Evolutionary conservation across 805 yeast species (phyloP).

Genomic region (Vanderwaltozyma yarrowii): DNA sequence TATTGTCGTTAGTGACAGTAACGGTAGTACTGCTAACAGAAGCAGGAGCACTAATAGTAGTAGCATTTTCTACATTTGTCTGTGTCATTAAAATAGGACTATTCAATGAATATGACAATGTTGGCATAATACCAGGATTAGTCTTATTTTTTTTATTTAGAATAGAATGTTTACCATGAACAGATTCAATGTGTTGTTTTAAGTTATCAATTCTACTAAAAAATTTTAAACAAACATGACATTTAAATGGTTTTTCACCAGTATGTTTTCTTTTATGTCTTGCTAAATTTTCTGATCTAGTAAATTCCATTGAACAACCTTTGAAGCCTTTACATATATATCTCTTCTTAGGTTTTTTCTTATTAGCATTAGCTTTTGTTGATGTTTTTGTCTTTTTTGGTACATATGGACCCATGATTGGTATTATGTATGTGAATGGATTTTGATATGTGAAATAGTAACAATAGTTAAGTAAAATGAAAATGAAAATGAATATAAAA

Average conservation of each 20-base stretch:
- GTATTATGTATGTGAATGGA: too few species aligned
- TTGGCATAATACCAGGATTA: neutral
- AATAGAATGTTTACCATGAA: constrained; percentile 37
- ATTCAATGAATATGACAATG: too few species aligned
- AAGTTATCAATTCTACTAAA: constrained; percentile 81
- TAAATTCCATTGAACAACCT: constrained; percentile 79
- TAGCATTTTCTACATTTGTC: too few species aligned
- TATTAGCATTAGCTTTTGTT: neutral
- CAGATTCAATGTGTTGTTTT: constrained; percentile 85
- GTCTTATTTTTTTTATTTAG: neutral
- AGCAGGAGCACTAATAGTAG: too few species aligned
- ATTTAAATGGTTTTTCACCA: constrained; percentile 86
- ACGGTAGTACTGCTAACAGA: neutral
- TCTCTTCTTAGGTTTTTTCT: constrained; percentile 1
- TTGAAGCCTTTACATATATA: constrained; percentile 73
- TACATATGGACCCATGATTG: too few species aligned
- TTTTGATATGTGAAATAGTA: too few species aligned
- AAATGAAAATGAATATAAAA: too few species aligned
- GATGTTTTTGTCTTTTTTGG: neutral
- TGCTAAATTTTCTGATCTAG: constrained; percentile 84
- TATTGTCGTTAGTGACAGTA: neutral
- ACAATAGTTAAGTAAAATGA: too few species aligned
- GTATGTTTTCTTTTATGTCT: constrained; percentile 89
- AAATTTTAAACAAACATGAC: constrained; percentile 68
- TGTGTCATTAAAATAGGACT: too few species aligned